Base-by-base conservation (phyloP, 208 protist species). In the Acanthamoeba healyi region DNA sequence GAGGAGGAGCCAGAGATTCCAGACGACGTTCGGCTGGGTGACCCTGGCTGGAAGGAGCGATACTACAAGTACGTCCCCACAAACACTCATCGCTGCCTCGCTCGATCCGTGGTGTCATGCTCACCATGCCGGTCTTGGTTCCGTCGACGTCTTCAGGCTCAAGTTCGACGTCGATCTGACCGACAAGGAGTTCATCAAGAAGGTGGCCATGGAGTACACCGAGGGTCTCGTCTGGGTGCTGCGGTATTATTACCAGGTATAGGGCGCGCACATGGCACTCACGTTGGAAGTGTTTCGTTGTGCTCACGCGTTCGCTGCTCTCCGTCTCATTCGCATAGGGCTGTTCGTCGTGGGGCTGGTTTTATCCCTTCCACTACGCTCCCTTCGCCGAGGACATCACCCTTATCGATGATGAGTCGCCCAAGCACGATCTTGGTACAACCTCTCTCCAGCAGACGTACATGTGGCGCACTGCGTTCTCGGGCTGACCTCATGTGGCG, bases 291-390 rank as follows among this genome's bases (percentile, higher is more conserved):
- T 26, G 22, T 29, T 70, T 14, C 12, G n/a, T 38, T 22, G 3
- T 74, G 65, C 4, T 74, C 34, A 42, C 10, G 6, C 65, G 9
- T 67, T 67, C 58, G 6, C 15, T 67, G 9, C 19, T 67, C 58
- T 42, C 36, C 19, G 1, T 72, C 7, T 36, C 7, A 36, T 17
- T 36, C n/a, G n/a, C n/a, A n/a, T 38, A 77, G 86, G 94, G 94
- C n/a, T 94, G 93, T 40, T 42, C 54, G 9, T 96, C 93, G 19
- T 97, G 94, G 94, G 94, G 96, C 92, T 99, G 99, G 99, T 99
- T 98, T 96, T 99, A 99, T 95, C 99, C 99, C 12, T 99, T 98
- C 97, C 98, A 99, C 97, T 99, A 99, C 96, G 97, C 99, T 19
- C 99, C 99, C 22, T 98, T 99, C 44, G 96, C 99, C 0, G 96